Conservation (phyloP, 2,329 filamentous ascomycete genomes). For the Penicillium oxalicum region DNA sequence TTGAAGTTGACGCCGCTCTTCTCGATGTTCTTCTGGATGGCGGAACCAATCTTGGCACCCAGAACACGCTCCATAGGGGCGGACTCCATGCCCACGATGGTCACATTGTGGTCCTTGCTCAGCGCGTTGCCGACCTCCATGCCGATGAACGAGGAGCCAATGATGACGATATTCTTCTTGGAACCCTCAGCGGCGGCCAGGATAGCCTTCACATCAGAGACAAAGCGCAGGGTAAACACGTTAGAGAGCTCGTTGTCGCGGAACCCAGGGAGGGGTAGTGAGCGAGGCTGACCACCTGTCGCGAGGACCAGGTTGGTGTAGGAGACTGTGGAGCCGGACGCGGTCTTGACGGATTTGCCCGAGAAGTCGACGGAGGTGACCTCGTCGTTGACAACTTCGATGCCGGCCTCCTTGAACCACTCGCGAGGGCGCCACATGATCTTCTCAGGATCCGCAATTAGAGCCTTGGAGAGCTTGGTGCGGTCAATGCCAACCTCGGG, state of each 20-base stretch:
- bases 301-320: constrained; percentile 90
- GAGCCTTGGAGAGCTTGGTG: constrained; percentile 89
- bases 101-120: constrained; percentile 74
- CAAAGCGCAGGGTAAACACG: constrained; percentile 74
- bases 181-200: constrained; percentile 66
- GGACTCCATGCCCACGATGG: constrained; percentile 81
- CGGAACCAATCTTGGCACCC: constrained; percentile 70
- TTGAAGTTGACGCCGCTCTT: constrained; percentile 85
- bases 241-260: constrained; percentile 66
- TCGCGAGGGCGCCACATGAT: constrained; percentile 68
- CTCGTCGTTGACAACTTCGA: constrained; percentile 52
- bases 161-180: constrained; percentile 84
- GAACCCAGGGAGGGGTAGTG: constrained; percentile 75
- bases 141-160: constrained; percentile 94
- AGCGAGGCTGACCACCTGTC: constrained; percentile 72
- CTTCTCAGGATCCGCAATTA: constrained; percentile 75
- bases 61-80: constrained; percentile 81
- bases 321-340: constrained; percentile 60
- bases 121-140: constrained; percentile 90
- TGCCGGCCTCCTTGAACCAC: constrained; percentile 64
- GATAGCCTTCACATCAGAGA: constrained; percentile 74
- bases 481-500: constrained; percentile 84
- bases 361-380: constrained; percentile 73
- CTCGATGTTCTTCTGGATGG: constrained; percentile 73
- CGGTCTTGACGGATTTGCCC: constrained; percentile 66